A percentile compares a stretch with the other conserved stretches of the same genome.
Evolutionary conservation across 768 basidiomycete genomes (phyloP).

Genomic region (Termitomyces sp.): DNA sequence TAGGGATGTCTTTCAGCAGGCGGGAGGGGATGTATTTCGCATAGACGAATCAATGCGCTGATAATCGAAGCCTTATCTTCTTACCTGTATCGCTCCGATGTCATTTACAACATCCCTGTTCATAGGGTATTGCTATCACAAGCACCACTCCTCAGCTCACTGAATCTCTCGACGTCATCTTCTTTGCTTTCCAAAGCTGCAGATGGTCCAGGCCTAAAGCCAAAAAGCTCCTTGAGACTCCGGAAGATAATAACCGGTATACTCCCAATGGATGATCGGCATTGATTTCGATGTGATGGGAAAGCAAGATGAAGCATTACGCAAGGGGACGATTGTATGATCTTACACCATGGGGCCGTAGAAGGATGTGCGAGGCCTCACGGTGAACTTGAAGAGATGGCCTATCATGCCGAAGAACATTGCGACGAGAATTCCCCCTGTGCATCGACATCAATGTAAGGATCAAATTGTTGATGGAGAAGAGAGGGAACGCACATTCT

Average conservation of each 20-base stretch:
- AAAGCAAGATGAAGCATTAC: not conserved
- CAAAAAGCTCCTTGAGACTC: not conserved
- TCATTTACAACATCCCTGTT: no score
- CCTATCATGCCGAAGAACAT: slow-evolving; percentile 12
- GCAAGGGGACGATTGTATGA: no score
- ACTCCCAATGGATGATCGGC: not conserved
- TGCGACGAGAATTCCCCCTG: slow-evolving; percentile 8
- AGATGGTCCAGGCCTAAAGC: not conserved
- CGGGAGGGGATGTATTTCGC: no score
- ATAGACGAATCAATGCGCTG: no score
- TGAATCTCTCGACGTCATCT: not conserved
- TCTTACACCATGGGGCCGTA: slow-evolving; percentile 4
- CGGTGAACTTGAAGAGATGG: not conserved
- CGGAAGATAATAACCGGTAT: not conserved
- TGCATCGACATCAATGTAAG: not conserved
- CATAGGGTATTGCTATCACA: no score
- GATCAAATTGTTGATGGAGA: no score
- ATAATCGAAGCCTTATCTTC: no score
- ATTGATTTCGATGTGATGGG: not conserved
- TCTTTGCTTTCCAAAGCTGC: not conserved
- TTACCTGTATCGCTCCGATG: no score
- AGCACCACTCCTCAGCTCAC: no score
- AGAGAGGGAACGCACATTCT: slow-evolving; percentile 3
- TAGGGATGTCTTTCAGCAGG: no score
- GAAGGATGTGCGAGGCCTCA: slow-evolving; percentile 7